Conservation (phyloP, 345 rosid species). For the Barbarea vulgaris region DNA sequence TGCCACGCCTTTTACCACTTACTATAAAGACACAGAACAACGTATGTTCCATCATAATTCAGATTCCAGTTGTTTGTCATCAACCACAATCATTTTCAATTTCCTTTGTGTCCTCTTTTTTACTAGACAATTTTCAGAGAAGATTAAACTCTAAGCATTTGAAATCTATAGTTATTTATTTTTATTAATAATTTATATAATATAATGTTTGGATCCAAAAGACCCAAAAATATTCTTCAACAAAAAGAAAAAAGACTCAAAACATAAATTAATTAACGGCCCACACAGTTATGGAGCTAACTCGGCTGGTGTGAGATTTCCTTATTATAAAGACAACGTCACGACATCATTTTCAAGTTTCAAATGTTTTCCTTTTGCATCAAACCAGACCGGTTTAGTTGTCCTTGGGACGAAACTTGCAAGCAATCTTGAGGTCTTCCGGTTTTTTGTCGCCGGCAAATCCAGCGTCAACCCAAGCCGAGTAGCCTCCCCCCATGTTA, state of each 20-base stretch:
- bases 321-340: background rate
- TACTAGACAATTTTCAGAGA: slow-evolving; percentile 27
- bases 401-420: slow-evolving; percentile 43
- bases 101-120: slow-evolving; percentile 9
- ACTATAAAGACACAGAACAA: slow-evolving; percentile 26
- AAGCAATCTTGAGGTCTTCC: slow-evolving; percentile 50
- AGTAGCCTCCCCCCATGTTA: slow-evolving; percentile 56
- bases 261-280: background rate
- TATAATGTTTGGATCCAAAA: background rate
- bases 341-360: background rate
- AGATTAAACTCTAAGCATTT: slow-evolving; percentile 24
- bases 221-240: background rate
- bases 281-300: background rate
- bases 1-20: slow-evolving; percentile 42
- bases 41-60: slow-evolving; percentile 32
- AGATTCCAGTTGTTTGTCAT: slow-evolving; percentile 35
- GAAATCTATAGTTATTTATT: background rate
- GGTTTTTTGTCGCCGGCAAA: slow-evolving; percentile 43
- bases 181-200: background rate
- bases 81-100: slow-evolving; percentile 29
- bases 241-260: background rate
- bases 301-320: background rate
- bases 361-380: background rate
- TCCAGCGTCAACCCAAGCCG: slow-evolving; percentile 54
- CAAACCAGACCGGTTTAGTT: background rate